These are phyloP conservation scores for Primulina huaijiensis DNA, from an alignment of 257 asterid genomes.

Conservation along the genomic window DNA sequence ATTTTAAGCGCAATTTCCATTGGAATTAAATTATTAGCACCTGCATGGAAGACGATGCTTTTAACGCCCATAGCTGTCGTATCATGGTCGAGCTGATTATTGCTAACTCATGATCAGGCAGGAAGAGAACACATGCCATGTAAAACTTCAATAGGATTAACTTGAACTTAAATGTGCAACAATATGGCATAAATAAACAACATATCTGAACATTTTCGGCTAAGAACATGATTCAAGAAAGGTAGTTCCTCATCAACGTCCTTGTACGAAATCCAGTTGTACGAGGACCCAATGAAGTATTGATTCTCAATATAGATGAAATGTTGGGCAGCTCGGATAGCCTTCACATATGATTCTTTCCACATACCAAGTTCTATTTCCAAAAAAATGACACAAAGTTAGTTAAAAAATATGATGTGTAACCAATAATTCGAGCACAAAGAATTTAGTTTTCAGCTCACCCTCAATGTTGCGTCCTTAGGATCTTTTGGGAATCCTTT, in stretches of 20 bases:
- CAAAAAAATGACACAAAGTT: conserved; percentile 15
- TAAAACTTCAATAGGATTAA: neutral
- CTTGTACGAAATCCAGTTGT: conserved; percentile 76
- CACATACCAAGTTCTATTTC: conserved; percentile 81
- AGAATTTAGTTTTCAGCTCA: conserved; percentile 34
- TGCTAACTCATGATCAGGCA: neutral
- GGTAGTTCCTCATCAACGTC: conserved; percentile 59
- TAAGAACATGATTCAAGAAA: neutral
- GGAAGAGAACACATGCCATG: neutral
- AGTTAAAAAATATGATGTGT: neutral
- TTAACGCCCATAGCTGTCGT: neutral
- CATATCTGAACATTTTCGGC: neutral
- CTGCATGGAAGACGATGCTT: conserved; percentile 36
- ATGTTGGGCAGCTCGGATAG: conserved; percentile 95
- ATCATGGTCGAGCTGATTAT: neutral
- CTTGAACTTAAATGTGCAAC: neutral
- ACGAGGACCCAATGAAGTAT: conserved; percentile 95
- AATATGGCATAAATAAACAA: neutral
- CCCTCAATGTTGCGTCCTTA: conserved; percentile 69
- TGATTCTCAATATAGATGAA: conserved; percentile 93
- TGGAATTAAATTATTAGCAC: conserved; percentile 94
- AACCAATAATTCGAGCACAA: conserved; percentile 11
- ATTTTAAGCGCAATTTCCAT: conserved; percentile 92
- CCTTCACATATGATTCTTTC: conserved; percentile 91
- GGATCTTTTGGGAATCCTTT: conserved; percentile 94